A percentile compares a stretch with the other conserved stretches of the same genome.
These are phyloP conservation scores for Suillus brevipes DNA, from an alignment of 768 basidiomycete genomes.

Conservation along the genomic window DNA sequence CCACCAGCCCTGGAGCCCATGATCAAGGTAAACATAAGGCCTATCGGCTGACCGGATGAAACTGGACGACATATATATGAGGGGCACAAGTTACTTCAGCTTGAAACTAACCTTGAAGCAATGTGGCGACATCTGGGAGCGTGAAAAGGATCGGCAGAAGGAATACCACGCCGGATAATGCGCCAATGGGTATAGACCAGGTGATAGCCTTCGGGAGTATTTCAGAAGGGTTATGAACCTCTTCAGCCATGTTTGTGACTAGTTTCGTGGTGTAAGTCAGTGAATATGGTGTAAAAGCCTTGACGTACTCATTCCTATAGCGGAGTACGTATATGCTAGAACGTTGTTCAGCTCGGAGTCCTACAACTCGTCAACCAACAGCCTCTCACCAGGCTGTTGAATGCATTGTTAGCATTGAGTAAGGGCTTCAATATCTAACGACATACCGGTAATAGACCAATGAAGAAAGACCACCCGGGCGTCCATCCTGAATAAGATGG, in stretches of 20 bases:
- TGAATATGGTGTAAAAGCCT: neutral
- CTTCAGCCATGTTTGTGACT: conserved; percentile 70
- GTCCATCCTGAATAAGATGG: conserved; percentile 63
- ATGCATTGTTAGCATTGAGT: conserved; percentile 1
- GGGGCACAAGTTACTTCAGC: neutral
- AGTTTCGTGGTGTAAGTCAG: conserved; percentile 7
- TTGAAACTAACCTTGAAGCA: conserved; percentile 46
- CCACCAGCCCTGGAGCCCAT: conserved; percentile 65
- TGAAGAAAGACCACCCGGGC: conserved; percentile 69
- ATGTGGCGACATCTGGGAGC: conserved; percentile 52
- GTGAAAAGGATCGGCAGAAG: conserved; percentile 67
- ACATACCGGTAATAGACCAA: conserved; percentile 56
- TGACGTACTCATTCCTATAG: conserved; percentile 59
- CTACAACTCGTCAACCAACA: neutral
- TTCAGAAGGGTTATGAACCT: conserved; percentile 57
- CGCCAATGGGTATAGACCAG: conserved; percentile 54
- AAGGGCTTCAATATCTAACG: neutral
- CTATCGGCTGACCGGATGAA: conserved; percentile 62
- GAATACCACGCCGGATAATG: conserved; percentile 52
- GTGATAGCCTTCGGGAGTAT: conserved; percentile 58
- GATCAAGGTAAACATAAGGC: conserved; percentile 60
- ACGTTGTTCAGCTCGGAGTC: conserved; percentile 18
- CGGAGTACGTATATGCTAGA: conserved; percentile 55
- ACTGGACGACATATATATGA: conserved; percentile 34
- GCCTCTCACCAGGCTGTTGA: conserved; percentile 32